These are phyloP conservation scores for Podila horticola DNA, from an alignment of 192 early-diverging fungal species.

Conservation along the genomic window DNA sequence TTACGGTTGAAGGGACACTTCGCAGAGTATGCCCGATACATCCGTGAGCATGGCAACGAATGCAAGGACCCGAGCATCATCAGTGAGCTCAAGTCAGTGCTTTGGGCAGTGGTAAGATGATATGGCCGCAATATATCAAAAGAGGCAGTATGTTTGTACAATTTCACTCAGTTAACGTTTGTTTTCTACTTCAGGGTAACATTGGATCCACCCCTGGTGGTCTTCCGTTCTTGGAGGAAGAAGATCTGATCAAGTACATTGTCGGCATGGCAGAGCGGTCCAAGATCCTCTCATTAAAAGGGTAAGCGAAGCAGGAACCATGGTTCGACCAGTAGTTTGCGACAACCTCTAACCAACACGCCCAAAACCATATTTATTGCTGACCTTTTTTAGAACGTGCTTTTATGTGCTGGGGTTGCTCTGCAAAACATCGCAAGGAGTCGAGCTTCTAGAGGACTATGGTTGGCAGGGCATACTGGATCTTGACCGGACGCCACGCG, in stretches of 20 bases:
- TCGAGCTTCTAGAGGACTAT: slow-evolving; percentile 74
- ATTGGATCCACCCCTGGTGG: slow-evolving; percentile 78
- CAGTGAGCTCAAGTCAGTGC: slow-evolving; percentile 71
- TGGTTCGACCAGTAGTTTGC: neutral
- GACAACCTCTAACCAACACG: neutral
- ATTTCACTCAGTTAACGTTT: no score
- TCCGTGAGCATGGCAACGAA: slow-evolving; percentile 61
- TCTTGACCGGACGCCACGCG: slow-evolving; percentile 58
- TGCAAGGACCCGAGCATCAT: slow-evolving; percentile 51
- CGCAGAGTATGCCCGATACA: slow-evolving; percentile 64
- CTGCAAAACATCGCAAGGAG: slow-evolving; percentile 72
- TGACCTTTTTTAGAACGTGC: slow-evolving; percentile 66
- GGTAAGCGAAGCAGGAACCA: slow-evolving; percentile 55
- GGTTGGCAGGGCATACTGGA: slow-evolving; percentile 79
- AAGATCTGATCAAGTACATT: slow-evolving; percentile 78
- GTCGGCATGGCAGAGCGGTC: slow-evolving; percentile 74
- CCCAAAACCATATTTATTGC: neutral
- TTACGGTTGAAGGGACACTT: slow-evolving; percentile 77
- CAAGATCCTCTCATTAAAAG: slow-evolving; percentile 76
- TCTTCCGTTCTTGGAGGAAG: slow-evolving; percentile 75
- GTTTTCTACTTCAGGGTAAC: slow-evolving; percentile 71
- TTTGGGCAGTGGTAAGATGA: slow-evolving; percentile 79
- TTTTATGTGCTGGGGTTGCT: slow-evolving; percentile 80
- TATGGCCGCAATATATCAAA: no score
- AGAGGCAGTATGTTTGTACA: no score